These are phyloP conservation scores for Millerozyma acaciae DNA, from an alignment of 805 yeast genomes.

Conservation along the genomic window DNA sequence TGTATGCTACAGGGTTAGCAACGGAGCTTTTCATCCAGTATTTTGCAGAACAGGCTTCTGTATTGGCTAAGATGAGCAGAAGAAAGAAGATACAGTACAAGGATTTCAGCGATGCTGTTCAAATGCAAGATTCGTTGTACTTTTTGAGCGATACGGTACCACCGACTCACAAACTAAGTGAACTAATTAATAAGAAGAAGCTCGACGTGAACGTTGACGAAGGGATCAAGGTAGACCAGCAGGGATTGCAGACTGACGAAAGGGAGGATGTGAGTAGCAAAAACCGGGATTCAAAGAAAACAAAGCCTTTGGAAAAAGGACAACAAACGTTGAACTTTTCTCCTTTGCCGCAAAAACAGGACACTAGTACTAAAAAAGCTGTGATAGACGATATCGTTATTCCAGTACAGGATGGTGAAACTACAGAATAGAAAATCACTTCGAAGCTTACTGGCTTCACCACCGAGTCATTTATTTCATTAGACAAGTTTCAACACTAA, in stretches of 20 bases:
- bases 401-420: slow-evolving; percentile 13
- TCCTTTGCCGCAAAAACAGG: neutral
- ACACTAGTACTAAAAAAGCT: slow-evolving; percentile 28
- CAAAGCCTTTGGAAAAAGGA: slow-evolving; percentile 33
- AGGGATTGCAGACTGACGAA: too few species aligned
- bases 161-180: slow-evolving; percentile 48
- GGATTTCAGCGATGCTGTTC: slow-evolving; percentile 65
- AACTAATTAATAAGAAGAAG: slow-evolving; percentile 41
- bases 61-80: slow-evolving; percentile 59
- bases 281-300: slow-evolving; percentile 5
- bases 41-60: slow-evolving; percentile 65
- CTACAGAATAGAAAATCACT: too few species aligned
- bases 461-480: too few species aligned
- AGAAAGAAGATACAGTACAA: slow-evolving; percentile 67
- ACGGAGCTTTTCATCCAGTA: slow-evolving; percentile 70
- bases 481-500: too few species aligned
- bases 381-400: slow-evolving; percentile 32
- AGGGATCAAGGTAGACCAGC: too few species aligned
- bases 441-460: too few species aligned
- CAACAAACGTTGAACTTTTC: slow-evolving; percentile 32
- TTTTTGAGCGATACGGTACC: slow-evolving; percentile 71
- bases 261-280: slow-evolving; percentile 2
- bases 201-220: too few species aligned
- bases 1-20: slow-evolving; percentile 73
- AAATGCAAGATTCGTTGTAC: slow-evolving; percentile 52